Evolutionary conservation across 257 asterid genomes (phyloP).

Genomic region (Sherardia arvensis): DNA sequence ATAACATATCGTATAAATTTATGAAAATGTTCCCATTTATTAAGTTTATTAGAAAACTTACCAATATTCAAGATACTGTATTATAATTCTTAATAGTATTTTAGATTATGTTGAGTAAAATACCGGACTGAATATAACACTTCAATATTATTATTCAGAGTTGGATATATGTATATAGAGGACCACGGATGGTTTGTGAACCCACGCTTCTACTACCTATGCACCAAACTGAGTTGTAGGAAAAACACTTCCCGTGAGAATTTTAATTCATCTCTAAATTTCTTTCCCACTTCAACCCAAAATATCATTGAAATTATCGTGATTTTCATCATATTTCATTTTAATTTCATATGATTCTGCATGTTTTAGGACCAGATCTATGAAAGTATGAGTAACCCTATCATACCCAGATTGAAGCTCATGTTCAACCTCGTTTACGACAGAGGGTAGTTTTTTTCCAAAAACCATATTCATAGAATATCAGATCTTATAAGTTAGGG

Average conservation of each 20-base stretch:
- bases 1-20: no score
- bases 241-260: not conserved
- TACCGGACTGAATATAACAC: no score
- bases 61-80: no score
- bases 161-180: no score
- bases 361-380: not conserved
- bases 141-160: no score
- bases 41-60: no score
- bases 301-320: conserved; percentile 1
- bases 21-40: no score
- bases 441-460: conserved; percentile 38
- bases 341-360: not conserved
- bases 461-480: not conserved
- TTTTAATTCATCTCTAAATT: not conserved
- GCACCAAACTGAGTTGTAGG: conserved; percentile 1
- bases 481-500: no score
- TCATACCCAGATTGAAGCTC: conserved; percentile 47
- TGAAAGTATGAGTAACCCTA: conserved; percentile 38
- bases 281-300: not conserved
- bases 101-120: no score
- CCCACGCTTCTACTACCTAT: not conserved
- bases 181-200: not conserved
- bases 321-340: not conserved
- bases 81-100: no score
- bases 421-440: conserved; percentile 48